Base-by-base conservation (phyloP, 768 basidiomycete species). In the Crassisporium funariophilum region DNA sequence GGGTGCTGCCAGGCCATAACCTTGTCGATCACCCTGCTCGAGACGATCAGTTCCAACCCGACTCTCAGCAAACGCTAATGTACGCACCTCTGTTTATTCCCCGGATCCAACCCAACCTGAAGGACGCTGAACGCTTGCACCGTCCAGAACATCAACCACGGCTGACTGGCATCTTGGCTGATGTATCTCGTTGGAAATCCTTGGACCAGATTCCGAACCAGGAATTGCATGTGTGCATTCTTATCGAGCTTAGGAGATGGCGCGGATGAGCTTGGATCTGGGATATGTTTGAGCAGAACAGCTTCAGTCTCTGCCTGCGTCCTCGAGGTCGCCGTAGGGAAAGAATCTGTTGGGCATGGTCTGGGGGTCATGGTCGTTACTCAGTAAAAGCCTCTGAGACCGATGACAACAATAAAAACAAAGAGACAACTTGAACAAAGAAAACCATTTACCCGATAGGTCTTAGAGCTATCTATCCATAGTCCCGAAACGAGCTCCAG, bases 61-160 rank as follows among this genome's bases (percentile, higher is more conserved):
- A 25, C 13, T 35, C 22, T 27, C 16, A 12, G 23, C 36, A 47
- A 25, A 15, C 21, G 35, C n/a, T 9, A 36, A 25, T 10, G 7
- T 3, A 63, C 76, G 45, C 55, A 92, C 92, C 81, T 74, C 53
- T 90, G 82, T 63, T 84, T 88, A 57, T 81, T 92, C 15, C 69
- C 76, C 2, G 84, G 83, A 72, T 95, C 93, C 40, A 95, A 57
- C 2, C 72, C 84, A 5, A 91, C 84, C 40, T 92, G 90, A 35
- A 95, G 61, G 2, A 83, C 61, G 56, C 88, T 86, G 57, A 97
- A 87, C 11, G 85, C 75, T 57, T 99, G 94, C 8, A 95, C 62
- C 0, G 84, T 85, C 95, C 97, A 98, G 69, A 90, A 98, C 49
- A 98, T 63, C 21, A 98, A 71, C 97, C 97, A 98, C 0, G 97